Evolutionary conservation across 805 yeast species (phyloP).

Genomic region (Torulaspora maleeae): DNA sequence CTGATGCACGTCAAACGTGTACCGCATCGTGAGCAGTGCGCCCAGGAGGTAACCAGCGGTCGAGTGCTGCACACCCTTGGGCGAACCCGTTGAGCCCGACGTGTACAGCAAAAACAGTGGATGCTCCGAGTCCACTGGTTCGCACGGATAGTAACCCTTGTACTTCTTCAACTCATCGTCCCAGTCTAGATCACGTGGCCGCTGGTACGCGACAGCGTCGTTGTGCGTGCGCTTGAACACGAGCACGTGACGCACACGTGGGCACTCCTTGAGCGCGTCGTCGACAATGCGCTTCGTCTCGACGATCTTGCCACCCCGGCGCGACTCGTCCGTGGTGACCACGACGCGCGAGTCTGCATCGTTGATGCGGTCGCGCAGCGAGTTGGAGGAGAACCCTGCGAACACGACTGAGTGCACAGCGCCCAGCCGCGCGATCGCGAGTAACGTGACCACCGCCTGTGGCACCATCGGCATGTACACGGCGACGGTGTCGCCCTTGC

Average conservation of each 20-base stretch:
- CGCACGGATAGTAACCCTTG: slow-evolving; percentile 67
- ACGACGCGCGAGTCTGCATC: slow-evolving; percentile 70
- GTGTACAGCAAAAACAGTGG: slow-evolving; percentile 77
- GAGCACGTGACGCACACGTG: slow-evolving; percentile 61
- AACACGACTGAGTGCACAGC: slow-evolving; percentile 82
- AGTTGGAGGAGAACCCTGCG: slow-evolving; percentile 77
- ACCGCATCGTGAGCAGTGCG: slow-evolving; percentile 68
- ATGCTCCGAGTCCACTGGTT: slow-evolving; percentile 73
- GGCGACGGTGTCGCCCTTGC: slow-evolving; percentile 82
- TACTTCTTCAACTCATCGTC: slow-evolving; percentile 62
- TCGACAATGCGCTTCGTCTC: slow-evolving; percentile 80
- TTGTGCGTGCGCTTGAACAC: slow-evolving; percentile 73
- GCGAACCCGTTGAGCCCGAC: slow-evolving; percentile 84
- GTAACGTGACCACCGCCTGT: slow-evolving; percentile 66
- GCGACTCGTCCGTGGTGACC: slow-evolving; percentile 76
- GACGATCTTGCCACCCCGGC: slow-evolving; percentile 77
- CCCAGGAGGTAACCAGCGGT: slow-evolving; percentile 77
- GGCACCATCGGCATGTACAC: slow-evolving; percentile 85
- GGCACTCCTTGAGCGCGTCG: slow-evolving; percentile 65
- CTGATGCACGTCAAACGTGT: slow-evolving; percentile 69
- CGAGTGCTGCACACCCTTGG: slow-evolving; percentile 79
- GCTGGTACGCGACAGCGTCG: slow-evolving; percentile 41
- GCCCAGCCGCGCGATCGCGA: slow-evolving; percentile 77
- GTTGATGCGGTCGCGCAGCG: slow-evolving; percentile 63
- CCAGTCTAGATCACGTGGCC: slow-evolving; percentile 70